Conservation (phyloP, 495 filamentous ascomycete genomes). For the Elasticomyces elasticus region DNA sequence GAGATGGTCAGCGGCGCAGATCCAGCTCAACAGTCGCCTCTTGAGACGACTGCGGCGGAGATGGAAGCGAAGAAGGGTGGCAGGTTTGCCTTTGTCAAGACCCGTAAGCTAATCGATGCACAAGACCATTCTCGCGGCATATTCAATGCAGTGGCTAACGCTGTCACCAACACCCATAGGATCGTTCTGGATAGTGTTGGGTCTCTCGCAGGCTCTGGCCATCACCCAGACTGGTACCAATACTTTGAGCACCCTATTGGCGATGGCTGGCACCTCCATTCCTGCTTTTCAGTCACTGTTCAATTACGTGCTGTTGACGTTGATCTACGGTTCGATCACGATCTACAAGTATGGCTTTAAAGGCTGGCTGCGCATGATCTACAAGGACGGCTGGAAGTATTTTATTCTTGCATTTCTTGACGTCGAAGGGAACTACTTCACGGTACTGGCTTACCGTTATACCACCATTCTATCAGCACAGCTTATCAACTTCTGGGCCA, state of each 20-base stretch:
- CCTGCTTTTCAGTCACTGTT: conserved; percentile 96
- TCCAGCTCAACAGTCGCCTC: conserved; percentile 1
- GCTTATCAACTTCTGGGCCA: conserved; percentile 98
- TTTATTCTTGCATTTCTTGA: conserved; percentile 85
- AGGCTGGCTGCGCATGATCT: conserved; percentile 52
- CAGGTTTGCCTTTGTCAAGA: conserved; percentile 68
- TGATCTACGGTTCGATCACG: conserved; percentile 74
- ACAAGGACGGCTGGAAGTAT: conserved; percentile 81
- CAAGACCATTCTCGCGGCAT: no score
- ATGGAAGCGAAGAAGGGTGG: conserved; percentile 41
- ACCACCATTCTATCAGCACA: conserved; percentile 85
- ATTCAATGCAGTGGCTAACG: no score
- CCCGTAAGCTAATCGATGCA: no score
- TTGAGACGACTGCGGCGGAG: conserved; percentile 24
- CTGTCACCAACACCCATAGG: no score
- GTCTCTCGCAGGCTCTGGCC: conserved; percentile 73
- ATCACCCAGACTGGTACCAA: conserved; percentile 83
- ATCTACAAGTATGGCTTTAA: conserved; percentile 72
- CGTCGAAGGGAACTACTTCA: conserved; percentile 96
- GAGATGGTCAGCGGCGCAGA: conserved; percentile 18
- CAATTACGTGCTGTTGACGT: conserved; percentile 77
- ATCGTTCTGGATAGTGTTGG: conserved; percentile 75
- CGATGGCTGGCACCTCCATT: conserved; percentile 59
- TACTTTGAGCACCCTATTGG: conserved; percentile 74
- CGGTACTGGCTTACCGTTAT: conserved; percentile 87